Evolutionary conservation across 2,329 filamentous ascomycete species (phyloP).

Genomic region (Fusarium sp.): DNA sequence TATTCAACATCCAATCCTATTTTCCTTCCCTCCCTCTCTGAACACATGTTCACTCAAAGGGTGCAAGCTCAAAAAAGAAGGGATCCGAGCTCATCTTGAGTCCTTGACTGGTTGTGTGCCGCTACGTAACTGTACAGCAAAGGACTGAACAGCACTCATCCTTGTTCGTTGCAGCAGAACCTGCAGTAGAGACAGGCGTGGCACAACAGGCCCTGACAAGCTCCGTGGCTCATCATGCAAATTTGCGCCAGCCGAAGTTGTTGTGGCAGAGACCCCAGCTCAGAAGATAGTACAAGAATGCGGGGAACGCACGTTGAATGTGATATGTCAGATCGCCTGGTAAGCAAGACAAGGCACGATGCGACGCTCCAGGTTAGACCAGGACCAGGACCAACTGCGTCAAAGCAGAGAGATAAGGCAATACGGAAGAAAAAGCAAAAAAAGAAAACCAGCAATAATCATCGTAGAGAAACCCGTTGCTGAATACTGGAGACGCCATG

Average conservation of each 20-base stretch:
- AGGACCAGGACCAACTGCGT: conserved; percentile 20
- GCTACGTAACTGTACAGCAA: conserved; percentile 23
- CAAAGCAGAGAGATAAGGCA: conserved; percentile 18
- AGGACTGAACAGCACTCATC: conserved; percentile 19
- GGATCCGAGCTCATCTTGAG: not conserved
- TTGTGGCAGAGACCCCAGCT: conserved; percentile 24
- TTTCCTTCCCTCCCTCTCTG: not conserved
- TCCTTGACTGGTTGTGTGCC: conserved; percentile 12
- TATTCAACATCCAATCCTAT: conserved; percentile 19
- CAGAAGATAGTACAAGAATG: conserved; percentile 39
- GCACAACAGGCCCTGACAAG: conserved; percentile 28
- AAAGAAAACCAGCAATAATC: not conserved
- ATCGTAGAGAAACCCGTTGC: conserved; percentile 22
- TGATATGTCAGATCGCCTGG: conserved; percentile 47
- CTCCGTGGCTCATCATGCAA: conserved; percentile 21
- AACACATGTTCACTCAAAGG: conserved; percentile 22
- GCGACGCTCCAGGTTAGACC: conserved; percentile 33
- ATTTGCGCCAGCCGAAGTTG: conserved; percentile 29
- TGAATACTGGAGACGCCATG: conserved; percentile 29
- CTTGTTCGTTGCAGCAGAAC: conserved; percentile 37
- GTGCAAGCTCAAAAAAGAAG: conserved; percentile 7
- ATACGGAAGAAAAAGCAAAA: conserved; percentile 4
- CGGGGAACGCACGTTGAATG: conserved; percentile 38
- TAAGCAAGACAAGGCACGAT: conserved; percentile 44
- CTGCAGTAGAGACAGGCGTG: conserved; percentile 40